Base-by-base conservation (phyloP, 176 grass and related monocot genomes). In the Luzula sylvatica region DNA sequence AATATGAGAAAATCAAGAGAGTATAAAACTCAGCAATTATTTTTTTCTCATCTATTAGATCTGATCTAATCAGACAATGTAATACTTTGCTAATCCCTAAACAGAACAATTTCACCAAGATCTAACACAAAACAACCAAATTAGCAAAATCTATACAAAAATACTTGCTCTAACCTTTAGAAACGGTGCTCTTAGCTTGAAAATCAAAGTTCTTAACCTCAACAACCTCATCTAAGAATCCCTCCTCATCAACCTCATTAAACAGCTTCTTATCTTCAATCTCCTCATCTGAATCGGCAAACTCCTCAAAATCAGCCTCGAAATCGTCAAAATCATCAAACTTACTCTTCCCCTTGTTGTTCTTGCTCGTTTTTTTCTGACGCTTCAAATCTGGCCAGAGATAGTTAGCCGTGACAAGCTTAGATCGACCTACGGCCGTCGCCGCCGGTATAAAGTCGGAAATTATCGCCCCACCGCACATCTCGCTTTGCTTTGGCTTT, bases 401-500 rank as follows among this genome's bases (percentile, higher is more conserved):
- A 61, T 55, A 64, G 43, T 65, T 71, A 5, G 73, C 80, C 5
- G 80, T 58, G n/a, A 76, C 26, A 61, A 73, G 54, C 53, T 56
- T 44, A 5, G 56, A 23, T 12, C 51, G 16, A 5, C 27, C 54
- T n/a, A 28, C 15, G 1, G 30, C 30, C 38, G 1, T 11, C 52
- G 24, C 64, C 29, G 67, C 17, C 22, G 61, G 52, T 47, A 75
- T 71, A 26, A 73, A 73, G 38, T 53, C 19, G 5, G 59, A 50
- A 56, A 95, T 54, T 43, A 88, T 82, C 49, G 77, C 80, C 17
- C 90, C 90, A 52, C 90, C 84, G n/a, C 90, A 95, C 90, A 95
- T 95, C 11, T 6, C 3, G 22, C 3, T 1, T 45, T 3, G 4
- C 4, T 12, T 48, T 35, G 5, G 5, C 20, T 61, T 15, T 3